A percentile compares a stretch with the other conserved stretches of the same genome.
phyloP scores from a whole-genome alignment of 768 basidiomycete species.

The Dacryopinax spathularia region DNA sequence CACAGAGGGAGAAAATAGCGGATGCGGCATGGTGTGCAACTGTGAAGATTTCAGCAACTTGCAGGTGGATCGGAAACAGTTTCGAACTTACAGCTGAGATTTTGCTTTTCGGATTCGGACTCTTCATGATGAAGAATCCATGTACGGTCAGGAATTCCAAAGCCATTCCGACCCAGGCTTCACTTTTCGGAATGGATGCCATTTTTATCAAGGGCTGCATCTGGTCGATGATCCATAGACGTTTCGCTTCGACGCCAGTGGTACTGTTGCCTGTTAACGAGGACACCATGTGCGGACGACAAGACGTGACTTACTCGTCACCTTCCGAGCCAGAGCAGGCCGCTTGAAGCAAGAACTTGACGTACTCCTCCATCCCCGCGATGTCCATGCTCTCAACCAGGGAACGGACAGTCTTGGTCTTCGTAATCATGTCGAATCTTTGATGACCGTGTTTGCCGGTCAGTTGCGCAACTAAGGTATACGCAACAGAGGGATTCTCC shows the following conservation, averaged over 20 bases:
- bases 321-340: slow-evolving; percentile 33
- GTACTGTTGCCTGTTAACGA: slow-evolving; percentile 24
- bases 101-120: slow-evolving; percentile 52
- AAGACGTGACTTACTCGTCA: slow-evolving; percentile 28
- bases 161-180: slow-evolving; percentile 58
- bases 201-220: slow-evolving; percentile 64
- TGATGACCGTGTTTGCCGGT: slow-evolving; percentile 69
- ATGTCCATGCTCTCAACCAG: slow-evolving; percentile 61
- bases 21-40: slow-evolving; percentile 49
- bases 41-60: slow-evolving; percentile 20
- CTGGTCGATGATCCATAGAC: slow-evolving; percentile 81
- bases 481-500: slow-evolving; percentile 62
- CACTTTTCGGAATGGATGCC: slow-evolving; percentile 61
- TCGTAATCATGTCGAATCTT: slow-evolving; percentile 84
- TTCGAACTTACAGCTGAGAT: slow-evolving; percentile 41
- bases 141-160: slow-evolving; percentile 73
- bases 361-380: slow-evolving; percentile 63
- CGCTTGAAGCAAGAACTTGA: slow-evolving; percentile 52
- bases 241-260: slow-evolving; percentile 32
- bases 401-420: slow-evolving; percentile 81
- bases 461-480: slow-evolving; percentile 70
- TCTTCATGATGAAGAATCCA: slow-evolving; percentile 64
- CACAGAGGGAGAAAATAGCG: slow-evolving; percentile 59
- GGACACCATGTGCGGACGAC: neutral
- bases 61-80: neutral